Evolutionary conservation across 352 stramenopile genomes (phyloP).

Genomic region (Phytopythium sindhum): DNA sequence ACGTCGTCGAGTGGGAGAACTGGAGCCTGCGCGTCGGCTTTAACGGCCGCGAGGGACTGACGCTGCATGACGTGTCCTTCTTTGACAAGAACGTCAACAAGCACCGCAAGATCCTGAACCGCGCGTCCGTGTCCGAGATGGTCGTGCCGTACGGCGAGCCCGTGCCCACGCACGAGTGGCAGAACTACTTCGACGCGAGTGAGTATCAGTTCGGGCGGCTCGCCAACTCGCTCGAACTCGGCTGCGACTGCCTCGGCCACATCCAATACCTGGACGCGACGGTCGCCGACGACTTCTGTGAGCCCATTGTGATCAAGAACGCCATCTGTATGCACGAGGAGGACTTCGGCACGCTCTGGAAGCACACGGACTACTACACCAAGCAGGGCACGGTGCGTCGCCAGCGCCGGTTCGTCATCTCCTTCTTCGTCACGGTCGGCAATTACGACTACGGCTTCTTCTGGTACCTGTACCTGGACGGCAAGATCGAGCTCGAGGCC

Average conservation of each 20-base stretch:
- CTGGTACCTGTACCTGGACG: slow-evolving; percentile 68
- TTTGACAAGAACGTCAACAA: slow-evolving; percentile 16
- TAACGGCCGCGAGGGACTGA: slow-evolving; percentile 78
- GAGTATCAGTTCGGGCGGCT: slow-evolving; percentile 78
- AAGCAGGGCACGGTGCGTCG: slow-evolving; percentile 40
- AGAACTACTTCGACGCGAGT: slow-evolving; percentile 85
- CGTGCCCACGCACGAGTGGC: slow-evolving; percentile 57
- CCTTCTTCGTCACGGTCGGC: slow-evolving; percentile 78
- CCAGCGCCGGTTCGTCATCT: slow-evolving; percentile 69
- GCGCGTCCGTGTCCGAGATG: slow-evolving; percentile 78
- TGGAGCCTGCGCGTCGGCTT: slow-evolving; percentile 80
- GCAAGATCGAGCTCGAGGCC: slow-evolving; percentile 76
- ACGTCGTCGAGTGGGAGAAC: slow-evolving; percentile 73
- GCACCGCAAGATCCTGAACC: slow-evolving; percentile 53
- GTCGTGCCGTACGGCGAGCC: slow-evolving; percentile 81
- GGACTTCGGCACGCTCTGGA: slow-evolving; percentile 75
- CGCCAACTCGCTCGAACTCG: slow-evolving; percentile 74
- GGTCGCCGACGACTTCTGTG: slow-evolving; percentile 45
- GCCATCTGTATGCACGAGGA: slow-evolving; percentile 84
- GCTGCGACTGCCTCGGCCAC: slow-evolving; percentile 79
- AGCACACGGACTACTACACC: slow-evolving; percentile 51
- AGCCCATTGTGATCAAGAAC: slow-evolving; percentile 52
- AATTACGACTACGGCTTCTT: slow-evolving; percentile 88
- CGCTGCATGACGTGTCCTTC: slow-evolving; percentile 65
- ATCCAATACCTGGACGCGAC: slow-evolving; percentile 81